Evolutionary conservation across 768 basidiomycete genomes (phyloP).

Genomic region (Trichaptum fuscoviolaceum): DNA sequence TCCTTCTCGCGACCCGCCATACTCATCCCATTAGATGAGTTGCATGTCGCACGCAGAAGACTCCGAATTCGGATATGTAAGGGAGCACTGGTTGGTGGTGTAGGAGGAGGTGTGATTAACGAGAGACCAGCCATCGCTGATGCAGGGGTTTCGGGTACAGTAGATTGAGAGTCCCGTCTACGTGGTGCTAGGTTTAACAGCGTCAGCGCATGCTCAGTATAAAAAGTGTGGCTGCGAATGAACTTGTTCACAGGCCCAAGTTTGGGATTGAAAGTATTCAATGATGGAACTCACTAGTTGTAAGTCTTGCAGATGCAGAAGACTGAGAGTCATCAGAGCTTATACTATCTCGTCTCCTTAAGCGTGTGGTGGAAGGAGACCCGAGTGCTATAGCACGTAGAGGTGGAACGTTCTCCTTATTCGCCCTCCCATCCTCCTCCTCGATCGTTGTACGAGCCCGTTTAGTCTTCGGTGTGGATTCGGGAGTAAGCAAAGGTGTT

Average conservation of each 20-base stretch:
- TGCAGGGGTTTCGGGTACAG: conserved; percentile 39
- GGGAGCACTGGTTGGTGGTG: conserved; percentile 42
- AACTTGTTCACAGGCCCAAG: not conserved
- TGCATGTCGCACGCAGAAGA: conserved; percentile 66
- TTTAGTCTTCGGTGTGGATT: conserved; percentile 60
- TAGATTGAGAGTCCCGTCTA: conserved; percentile 45
- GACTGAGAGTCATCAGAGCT: conserved; percentile 30
- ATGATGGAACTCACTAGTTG: not conserved
- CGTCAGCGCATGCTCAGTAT: not conserved
- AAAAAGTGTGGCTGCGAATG: not conserved
- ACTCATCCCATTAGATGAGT: conserved; percentile 35
- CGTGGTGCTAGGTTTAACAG: conserved; percentile 31
- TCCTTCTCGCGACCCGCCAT: conserved; percentile 70
- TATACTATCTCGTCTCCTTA: conserved; percentile 21
- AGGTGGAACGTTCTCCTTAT: conserved; percentile 81
- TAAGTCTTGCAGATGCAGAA: conserved; percentile 30
- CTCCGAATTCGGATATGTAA: conserved; percentile 61
- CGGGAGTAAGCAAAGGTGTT: conserved; percentile 43
- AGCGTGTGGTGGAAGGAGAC: conserved; percentile 24
- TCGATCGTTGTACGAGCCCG: conserved; percentile 47
- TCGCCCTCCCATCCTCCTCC: conserved; percentile 48
- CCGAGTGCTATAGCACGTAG: conserved; percentile 35
- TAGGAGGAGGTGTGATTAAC: conserved; percentile 57
- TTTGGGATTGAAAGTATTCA: not conserved
- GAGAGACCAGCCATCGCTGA: conserved; percentile 35